phyloP scores from a whole-genome alignment of 2,329 filamentous ascomycete species.

The Pseudocercospora pini-densiflorae region DNA sequence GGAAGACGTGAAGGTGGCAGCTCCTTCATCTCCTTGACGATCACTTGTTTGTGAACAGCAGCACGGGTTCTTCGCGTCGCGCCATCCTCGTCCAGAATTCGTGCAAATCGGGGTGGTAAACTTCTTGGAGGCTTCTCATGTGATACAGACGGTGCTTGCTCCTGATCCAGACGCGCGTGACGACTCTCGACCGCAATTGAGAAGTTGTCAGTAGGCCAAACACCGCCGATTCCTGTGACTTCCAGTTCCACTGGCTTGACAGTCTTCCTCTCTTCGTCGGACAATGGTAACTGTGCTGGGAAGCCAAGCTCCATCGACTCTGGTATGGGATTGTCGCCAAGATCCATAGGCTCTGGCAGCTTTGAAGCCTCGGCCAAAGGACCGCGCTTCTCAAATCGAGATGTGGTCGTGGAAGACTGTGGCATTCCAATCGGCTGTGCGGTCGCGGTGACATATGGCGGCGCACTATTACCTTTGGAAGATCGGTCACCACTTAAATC shows the following conservation, averaged over 20 bases:
- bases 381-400: constrained; percentile 38
- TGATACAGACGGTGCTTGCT: constrained; percentile 9
- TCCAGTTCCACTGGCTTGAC: constrained; percentile 46
- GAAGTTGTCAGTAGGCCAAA: constrained; percentile 63
- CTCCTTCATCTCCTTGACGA: constrained; percentile 71
- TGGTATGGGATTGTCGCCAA: constrained; percentile 43
- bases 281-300: constrained; percentile 39
- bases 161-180: constrained; percentile 30
- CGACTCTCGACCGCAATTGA: constrained; percentile 55
- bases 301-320: constrained; percentile 44
- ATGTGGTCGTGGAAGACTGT: not conserved
- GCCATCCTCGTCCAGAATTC: constrained; percentile 35
- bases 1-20: constrained; percentile 51
- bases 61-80: constrained; percentile 17
- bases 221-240: constrained; percentile 61
- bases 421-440: constrained; percentile 28
- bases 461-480: constrained; percentile 21
- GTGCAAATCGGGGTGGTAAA: constrained; percentile 39
- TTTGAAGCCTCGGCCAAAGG: constrained; percentile 34
- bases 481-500: constrained; percentile 72
- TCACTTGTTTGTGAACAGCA: constrained; percentile 67
- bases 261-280: not conserved
- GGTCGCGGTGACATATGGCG: constrained; percentile 29
- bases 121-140: constrained; percentile 30
- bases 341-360: constrained; percentile 42